phyloP scores from a whole-genome alignment of 192 early-diverging fungal genomes.

The Backusella tuberculispora region DNA sequence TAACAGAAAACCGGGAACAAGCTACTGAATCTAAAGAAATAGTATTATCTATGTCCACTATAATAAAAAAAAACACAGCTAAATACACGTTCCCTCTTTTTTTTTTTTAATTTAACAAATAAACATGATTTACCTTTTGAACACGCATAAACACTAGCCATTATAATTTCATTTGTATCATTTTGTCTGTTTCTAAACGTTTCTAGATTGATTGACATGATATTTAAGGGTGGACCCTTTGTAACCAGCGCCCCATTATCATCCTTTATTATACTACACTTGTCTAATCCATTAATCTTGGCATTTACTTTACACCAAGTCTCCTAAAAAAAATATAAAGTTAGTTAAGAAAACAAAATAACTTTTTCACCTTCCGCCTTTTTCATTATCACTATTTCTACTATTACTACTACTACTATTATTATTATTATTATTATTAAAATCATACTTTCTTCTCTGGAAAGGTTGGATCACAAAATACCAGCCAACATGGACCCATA shows the following conservation, averaged over 20 bases:
- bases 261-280: constrained; percentile 58
- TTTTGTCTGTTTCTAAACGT: constrained; percentile 79
- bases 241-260: constrained; percentile 39
- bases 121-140: background rate
- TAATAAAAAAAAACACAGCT: background rate
- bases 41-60: constrained; percentile 1
- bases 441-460: constrained; percentile 38
- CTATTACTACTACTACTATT: no score
- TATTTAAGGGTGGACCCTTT: constrained; percentile 68
- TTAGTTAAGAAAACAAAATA: background rate
- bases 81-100: background rate
- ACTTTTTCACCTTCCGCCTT: background rate
- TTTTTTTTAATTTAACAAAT: background rate
- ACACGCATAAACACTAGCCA: constrained; percentile 72
- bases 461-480: constrained; percentile 60
- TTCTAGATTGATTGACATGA: constrained; percentile 82
- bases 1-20: background rate
- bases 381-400: no score
- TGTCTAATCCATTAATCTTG: constrained; percentile 66
- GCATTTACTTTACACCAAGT: constrained; percentile 89
- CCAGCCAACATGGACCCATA: constrained; percentile 97
- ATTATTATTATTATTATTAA: background rate
- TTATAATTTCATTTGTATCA: constrained; percentile 84
- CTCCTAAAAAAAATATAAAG: background rate
- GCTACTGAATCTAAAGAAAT: background rate